These are phyloP conservation scores for Litsea cubeba DNA, from an alignment of 164 flowering plant genomes.

Conservation along the genomic window DNA sequence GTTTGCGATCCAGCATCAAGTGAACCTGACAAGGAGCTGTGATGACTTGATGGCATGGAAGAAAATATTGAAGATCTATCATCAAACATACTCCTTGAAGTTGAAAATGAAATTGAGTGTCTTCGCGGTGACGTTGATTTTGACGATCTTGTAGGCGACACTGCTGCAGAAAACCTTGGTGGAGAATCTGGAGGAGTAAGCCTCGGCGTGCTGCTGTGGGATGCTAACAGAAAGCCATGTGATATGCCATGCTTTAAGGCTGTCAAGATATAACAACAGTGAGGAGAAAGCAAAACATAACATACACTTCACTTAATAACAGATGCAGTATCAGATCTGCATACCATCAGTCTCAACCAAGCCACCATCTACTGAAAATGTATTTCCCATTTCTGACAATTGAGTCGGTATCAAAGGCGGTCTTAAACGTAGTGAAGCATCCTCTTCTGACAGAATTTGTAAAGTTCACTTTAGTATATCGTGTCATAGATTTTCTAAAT, in stretches of 20 bases:
- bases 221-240: slow-evolving; percentile 51
- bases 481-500: background rate
- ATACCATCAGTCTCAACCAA: slow-evolving; percentile 49
- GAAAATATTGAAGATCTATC: slow-evolving; percentile 59
- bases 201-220: slow-evolving; percentile 71
- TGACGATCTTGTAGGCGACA: slow-evolving; percentile 60
- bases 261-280: slow-evolving; percentile 16
- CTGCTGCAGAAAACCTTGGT: slow-evolving; percentile 56
- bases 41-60: slow-evolving; percentile 45
- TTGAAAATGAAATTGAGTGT: slow-evolving; percentile 70
- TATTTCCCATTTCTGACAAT: slow-evolving; percentile 41
- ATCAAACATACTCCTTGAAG: slow-evolving; percentile 58
- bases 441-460: slow-evolving; percentile 46
- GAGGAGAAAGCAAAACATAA: background rate
- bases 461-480: background rate
- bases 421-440: slow-evolving; percentile 34
- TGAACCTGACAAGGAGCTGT: slow-evolving; percentile 48
- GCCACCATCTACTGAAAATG: slow-evolving; percentile 37
- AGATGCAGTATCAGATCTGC: background rate
- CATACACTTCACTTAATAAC: background rate
- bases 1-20: slow-evolving; percentile 52
- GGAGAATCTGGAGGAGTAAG: slow-evolving; percentile 91
- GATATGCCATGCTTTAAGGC: slow-evolving; percentile 51
- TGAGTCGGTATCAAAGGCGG: slow-evolving; percentile 43
- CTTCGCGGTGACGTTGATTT: slow-evolving; percentile 68